A percentile compares a stretch with the other conserved stretches of the same genome.
phyloP scores from a whole-genome alignment of 495 filamentous ascomycete genomes.

The Penicilliopsis zonata region DNA sequence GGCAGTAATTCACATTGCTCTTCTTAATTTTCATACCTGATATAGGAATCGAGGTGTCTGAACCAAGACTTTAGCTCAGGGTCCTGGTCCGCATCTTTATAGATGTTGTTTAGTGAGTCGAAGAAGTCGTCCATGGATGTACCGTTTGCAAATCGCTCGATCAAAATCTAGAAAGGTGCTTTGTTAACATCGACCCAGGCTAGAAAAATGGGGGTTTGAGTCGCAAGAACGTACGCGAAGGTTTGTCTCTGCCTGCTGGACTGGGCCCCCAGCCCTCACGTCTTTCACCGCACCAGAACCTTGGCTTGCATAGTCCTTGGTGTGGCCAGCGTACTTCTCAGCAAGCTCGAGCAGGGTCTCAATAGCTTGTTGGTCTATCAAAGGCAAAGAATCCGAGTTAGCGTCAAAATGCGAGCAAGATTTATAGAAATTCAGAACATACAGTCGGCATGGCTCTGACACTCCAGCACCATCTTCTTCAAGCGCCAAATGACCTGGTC shows the following conservation, averaged over 20 bases:
- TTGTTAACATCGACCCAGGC: constrained; percentile 30
- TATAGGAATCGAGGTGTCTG: constrained; percentile 59
- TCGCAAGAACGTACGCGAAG: constrained; percentile 48
- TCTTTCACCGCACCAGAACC: constrained; percentile 56
- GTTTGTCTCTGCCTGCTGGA: constrained; percentile 55
- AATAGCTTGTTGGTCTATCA: constrained; percentile 66
- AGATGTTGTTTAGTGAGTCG: constrained; percentile 75
- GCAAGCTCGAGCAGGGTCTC: constrained; percentile 73
- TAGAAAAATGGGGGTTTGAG: no score
- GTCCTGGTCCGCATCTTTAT: constrained; percentile 82
- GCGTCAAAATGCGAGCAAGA: no score
- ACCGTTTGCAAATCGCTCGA: constrained; percentile 92
- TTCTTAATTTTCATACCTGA: constrained; percentile 45
- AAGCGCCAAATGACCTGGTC: constrained; percentile 86
- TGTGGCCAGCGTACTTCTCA: constrained; percentile 74
- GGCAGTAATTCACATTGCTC: no score
- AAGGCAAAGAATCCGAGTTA: constrained; percentile 1
- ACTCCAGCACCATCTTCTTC: constrained; percentile 97
- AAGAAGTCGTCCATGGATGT: constrained; percentile 82
- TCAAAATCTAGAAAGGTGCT: constrained; percentile 53
- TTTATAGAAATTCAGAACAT: constrained; percentile 22
- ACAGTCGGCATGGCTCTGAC: constrained; percentile 88
- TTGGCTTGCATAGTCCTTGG: constrained; percentile 49
- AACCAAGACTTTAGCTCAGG: constrained; percentile 87
- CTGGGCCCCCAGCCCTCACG: constrained; percentile 44